phyloP scores from a whole-genome alignment of 352 stramenopile genomes.

The Achlya hypogyna region DNA sequence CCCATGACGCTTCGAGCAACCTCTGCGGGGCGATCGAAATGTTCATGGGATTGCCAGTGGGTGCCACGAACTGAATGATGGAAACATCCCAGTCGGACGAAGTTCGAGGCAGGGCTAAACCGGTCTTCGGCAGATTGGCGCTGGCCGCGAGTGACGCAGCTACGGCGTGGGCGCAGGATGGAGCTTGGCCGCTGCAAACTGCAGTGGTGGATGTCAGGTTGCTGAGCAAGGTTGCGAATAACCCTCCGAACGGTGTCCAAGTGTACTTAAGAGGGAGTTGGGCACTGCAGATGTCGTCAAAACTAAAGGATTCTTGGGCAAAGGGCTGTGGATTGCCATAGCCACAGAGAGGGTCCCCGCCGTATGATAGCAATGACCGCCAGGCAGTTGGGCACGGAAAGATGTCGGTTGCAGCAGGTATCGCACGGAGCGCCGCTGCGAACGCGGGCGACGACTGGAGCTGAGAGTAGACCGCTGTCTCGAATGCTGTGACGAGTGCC shows the following conservation, averaged over 20 bases:
- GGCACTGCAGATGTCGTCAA: not conserved
- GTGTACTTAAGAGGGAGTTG: not conserved
- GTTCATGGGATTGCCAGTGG: not conserved
- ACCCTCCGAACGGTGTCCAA: not conserved
- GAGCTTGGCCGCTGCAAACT: not conserved
- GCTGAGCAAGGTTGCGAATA: not conserved
- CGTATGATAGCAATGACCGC: not conserved
- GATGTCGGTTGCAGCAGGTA: not conserved
- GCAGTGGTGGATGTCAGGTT: not conserved
- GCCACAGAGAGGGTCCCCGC: not conserved
- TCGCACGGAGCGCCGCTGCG: not conserved
- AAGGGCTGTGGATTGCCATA: not conserved
- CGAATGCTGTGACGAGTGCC: not conserved
- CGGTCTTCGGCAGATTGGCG: no score
- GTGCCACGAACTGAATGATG: not conserved
- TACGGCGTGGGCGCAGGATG: not conserved
- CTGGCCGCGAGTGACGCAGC: not conserved
- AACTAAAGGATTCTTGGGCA: conserved; percentile 6
- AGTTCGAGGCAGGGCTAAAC: no score
- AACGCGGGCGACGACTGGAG: not conserved
- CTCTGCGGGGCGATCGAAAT: not conserved
- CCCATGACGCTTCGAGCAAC: not conserved
- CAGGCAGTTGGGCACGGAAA: not conserved
- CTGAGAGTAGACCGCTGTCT: not conserved
- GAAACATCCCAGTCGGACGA: not conserved